Evolutionary conservation across 108 stramenopile genomes (phyloP).

Genomic region (Conticribra weissflogii): DNA sequence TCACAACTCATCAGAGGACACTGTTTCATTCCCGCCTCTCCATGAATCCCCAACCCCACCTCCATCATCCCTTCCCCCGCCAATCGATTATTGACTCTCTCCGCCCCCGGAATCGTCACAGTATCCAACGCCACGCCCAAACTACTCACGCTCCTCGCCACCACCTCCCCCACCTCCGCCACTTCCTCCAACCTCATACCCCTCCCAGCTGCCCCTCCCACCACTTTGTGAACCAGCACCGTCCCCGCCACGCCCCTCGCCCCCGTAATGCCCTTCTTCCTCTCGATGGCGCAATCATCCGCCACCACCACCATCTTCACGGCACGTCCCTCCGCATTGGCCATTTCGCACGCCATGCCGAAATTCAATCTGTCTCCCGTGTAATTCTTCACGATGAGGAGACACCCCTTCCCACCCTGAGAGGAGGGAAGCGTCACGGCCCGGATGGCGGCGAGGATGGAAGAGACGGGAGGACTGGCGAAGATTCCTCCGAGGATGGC

Average conservation of each 20-base stretch:
- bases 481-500: slow-evolving; percentile 98
- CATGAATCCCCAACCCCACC: slow-evolving; percentile 97
- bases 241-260: slow-evolving; percentile 97
- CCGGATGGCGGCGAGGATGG: slow-evolving; percentile 92
- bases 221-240: slow-evolving; percentile 94
- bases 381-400: slow-evolving; percentile 98
- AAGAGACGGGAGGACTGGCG: slow-evolving; percentile 88
- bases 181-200: slow-evolving; percentile 73
- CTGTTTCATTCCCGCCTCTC: slow-evolving; percentile 92
- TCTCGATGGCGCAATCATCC: slow-evolving; percentile 94
- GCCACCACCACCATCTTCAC: slow-evolving; percentile 91
- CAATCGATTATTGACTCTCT: slow-evolving; percentile 71
- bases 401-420: slow-evolving; percentile 61
- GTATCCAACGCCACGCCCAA: slow-evolving; percentile 91
- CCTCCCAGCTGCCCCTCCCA: slow-evolving; percentile 87
- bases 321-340: slow-evolving; percentile 67
- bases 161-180: slow-evolving; percentile 57
- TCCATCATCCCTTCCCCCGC: slow-evolving; percentile 71
- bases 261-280: slow-evolving; percentile 93
- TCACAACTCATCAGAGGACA: slow-evolving; percentile 71
- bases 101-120: slow-evolving; percentile 92
- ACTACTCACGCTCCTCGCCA: slow-evolving; percentile 72
- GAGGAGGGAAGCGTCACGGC: slow-evolving; percentile 64
- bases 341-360: slow-evolving; percentile 95
- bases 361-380: slow-evolving; percentile 99